Evolutionary conservation across 2,329 filamentous ascomycete species (phyloP), one percentile per base, ranked within the genome.

Genomic region (Apiospora arundinis): DNA sequence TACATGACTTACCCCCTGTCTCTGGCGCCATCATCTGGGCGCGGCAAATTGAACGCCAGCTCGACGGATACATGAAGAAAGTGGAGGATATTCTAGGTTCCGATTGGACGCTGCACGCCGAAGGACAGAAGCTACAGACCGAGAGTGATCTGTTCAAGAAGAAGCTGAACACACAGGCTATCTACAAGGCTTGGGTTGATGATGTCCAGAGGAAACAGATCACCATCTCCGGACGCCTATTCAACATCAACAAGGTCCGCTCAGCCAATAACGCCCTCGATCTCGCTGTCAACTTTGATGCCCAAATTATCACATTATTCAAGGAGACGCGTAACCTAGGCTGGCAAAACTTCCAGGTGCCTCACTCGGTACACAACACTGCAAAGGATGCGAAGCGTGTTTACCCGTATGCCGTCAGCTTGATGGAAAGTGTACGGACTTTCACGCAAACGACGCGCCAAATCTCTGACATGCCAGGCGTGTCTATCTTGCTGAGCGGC

Each of bases 341-440:
- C 16, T 99, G 96, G 95, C 91, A 97, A 73, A 96, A 94, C 75
- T 99, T 95, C 81, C 92, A 94, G 71, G 94, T 99, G 32, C 97
- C 97, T 11, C 96, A 99, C 81, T 91, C 93, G 18, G 94, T 99
- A 78, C 97, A 92, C 82, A 98, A 94, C 74, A 94, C 97, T 70
- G 97, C 97, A 0, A 99, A 98, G 82, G 96, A 99, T 80, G 97
- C 96, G n/a, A 97, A 98, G 83, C 91, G 96, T 69, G 96, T 99
- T 4, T 99, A 99, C 77, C 96, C 96, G 0, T 99, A 97, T 78
- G 96, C 97, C 32, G 95, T 99, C 75, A 98, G 95, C 79, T 84
- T 99, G 75, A 99, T 99, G 95, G 96, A 99, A 83, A 98, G 95
- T 78, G 94, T 98, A n/a, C 90, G 95, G 72, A 98, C 95, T 0